These are phyloP conservation scores for Trichoderma sp. DNA, from an alignment of 2,329 filamentous ascomycete genomes.

Conservation along the genomic window DNA sequence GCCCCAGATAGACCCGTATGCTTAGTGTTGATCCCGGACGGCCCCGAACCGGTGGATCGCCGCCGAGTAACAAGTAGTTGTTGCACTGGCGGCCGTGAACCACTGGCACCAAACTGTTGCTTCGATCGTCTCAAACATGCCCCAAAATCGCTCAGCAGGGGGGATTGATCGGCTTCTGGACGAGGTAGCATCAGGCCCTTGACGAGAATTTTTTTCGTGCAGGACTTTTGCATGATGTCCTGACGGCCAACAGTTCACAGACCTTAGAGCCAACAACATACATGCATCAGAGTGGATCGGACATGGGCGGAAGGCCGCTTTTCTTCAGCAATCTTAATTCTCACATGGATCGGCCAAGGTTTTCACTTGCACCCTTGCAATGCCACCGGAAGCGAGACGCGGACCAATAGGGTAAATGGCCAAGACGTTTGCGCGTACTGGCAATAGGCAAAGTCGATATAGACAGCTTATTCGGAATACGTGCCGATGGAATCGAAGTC, in stretches of 20 bases:
- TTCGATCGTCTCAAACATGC: neutral
- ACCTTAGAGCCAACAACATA: slow-evolving; percentile 1
- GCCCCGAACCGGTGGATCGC: neutral
- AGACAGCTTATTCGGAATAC: neutral
- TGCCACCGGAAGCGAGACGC: neutral
- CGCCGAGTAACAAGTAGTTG: neutral
- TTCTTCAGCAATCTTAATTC: neutral
- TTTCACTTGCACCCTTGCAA: neutral
- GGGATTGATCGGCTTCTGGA: neutral
- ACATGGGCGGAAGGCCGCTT: neutral
- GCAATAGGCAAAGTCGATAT: neutral
- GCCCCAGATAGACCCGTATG: neutral
- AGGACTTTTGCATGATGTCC: slow-evolving; percentile 5
- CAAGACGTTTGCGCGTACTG: neutral
- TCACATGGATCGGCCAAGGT: neutral
- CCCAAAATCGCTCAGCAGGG: neutral
- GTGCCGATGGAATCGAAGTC: neutral
- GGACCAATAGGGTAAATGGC: neutral
- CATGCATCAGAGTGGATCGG: slow-evolving; percentile 4
- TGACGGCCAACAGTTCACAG: neutral
- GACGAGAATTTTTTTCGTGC: neutral
- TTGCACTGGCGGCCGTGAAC: neutral
- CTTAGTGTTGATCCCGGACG: neutral
- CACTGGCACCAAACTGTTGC: neutral
- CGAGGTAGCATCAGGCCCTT: neutral